A percentile compares a stretch with the other conserved stretches of the same genome.
Conservation (phyloP, 805 yeast genomes). For the Saccharomycopsis guyanensis region DNA sequence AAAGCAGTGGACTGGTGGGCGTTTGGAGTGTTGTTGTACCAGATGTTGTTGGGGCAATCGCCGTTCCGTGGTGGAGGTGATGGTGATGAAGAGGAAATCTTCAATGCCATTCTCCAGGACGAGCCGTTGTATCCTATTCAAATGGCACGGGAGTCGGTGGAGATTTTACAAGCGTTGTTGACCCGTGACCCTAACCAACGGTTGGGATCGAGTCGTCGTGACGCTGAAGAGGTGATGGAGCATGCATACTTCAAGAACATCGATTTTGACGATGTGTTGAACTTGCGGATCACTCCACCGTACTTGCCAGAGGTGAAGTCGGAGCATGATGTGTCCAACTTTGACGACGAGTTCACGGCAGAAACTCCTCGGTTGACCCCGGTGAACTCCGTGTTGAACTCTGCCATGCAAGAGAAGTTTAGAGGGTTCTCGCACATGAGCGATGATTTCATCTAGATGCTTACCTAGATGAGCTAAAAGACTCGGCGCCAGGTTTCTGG, state of each 20-base stretch:
- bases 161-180: constrained; percentile 81
- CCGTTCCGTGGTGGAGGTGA: constrained; percentile 72
- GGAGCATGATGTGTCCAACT: constrained; percentile 86
- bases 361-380: constrained; percentile 95
- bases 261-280: constrained; percentile 77
- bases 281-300: constrained; percentile 74
- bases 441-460: constrained; percentile 34
- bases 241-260: constrained; percentile 91
- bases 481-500: too few species aligned
- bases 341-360: constrained; percentile 90
- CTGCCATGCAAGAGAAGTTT: constrained; percentile 91
- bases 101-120: constrained; percentile 92
- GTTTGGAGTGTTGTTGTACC: constrained; percentile 91
- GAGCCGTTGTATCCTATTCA: constrained; percentile 95
- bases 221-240: constrained; percentile 90
- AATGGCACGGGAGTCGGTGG: constrained; percentile 95
- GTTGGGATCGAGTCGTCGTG: constrained; percentile 77
- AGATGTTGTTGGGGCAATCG: constrained; percentile 92
- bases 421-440: constrained; percentile 91
- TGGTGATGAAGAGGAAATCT: constrained; percentile 93
- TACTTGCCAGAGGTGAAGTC: constrained; percentile 80
- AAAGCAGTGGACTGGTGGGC: constrained; percentile 99
- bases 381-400: constrained; percentile 76
- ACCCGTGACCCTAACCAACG: constrained; percentile 83
- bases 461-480: too few species aligned